These are phyloP conservation scores for Agaricales sp. DNA, from an alignment of 1,284 basidiomycete species.

Conservation along the genomic window DNA sequence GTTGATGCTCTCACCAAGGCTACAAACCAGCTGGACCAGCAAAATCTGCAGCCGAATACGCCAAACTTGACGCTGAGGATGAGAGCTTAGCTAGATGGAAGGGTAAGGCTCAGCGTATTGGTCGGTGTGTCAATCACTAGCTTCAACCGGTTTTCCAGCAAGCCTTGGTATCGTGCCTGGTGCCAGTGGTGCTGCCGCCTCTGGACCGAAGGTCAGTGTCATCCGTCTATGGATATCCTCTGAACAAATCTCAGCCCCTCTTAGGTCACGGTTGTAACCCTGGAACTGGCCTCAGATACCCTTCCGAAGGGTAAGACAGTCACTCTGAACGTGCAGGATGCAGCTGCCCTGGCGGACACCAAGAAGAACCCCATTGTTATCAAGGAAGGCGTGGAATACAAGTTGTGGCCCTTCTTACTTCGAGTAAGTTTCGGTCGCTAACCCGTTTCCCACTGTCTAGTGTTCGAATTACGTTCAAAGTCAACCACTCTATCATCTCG, in stretches of 20 bases:
- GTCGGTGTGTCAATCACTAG: neutral
- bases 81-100: constrained; percentile 86
- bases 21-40: constrained; percentile 55
- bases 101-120: constrained; percentile 6
- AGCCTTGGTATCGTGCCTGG: constrained; percentile 74
- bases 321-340: constrained; percentile 42
- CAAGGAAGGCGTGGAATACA: constrained; percentile 82
- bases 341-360: constrained; percentile 32
- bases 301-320: constrained; percentile 56
- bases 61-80: constrained; percentile 73
- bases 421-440: neutral
- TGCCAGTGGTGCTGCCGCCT: constrained; percentile 23
- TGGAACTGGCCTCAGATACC: constrained; percentile 62
- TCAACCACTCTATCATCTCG: constrained; percentile 80
- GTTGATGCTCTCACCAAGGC: constrained; percentile 28
- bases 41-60: constrained; percentile 64
- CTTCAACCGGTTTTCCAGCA: constrained; percentile 23
- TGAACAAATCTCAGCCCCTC: constrained; percentile 6
- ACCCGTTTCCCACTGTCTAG: neutral
- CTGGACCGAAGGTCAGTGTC: constrained; percentile 52
- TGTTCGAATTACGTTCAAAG: constrained; percentile 60
- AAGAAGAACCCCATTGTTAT: constrained; percentile 69
- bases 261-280: constrained; percentile 56
- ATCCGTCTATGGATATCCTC: constrained; percentile 3
- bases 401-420: constrained; percentile 28